These are phyloP conservation scores for Trichoderma asperellum DNA, from an alignment of 2,329 filamentous ascomycete genomes.

Conservation along the genomic window DNA sequence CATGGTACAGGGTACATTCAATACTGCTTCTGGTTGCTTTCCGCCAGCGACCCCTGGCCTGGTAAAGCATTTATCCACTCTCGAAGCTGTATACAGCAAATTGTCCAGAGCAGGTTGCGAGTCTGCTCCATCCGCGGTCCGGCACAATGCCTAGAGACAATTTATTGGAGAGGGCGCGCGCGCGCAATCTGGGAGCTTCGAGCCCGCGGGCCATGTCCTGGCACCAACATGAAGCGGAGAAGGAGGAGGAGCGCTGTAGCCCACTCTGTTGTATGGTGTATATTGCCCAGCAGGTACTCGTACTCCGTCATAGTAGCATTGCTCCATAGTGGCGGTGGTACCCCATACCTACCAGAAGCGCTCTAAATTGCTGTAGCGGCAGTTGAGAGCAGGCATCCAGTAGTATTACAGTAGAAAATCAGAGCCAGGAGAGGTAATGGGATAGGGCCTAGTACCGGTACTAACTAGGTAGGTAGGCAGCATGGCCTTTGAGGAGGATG, in stretches of 20 bases:
- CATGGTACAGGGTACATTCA: neutral
- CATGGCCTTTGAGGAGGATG: neutral
- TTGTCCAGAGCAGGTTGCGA: neutral
- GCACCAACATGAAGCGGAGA: slow-evolving; percentile 1
- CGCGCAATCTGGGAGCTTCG: neutral
- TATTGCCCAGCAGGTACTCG: neutral
- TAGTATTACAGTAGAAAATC: too few species aligned
- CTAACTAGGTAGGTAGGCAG: neutral
- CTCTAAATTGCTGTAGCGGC: neutral
- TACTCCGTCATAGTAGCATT: neutral
- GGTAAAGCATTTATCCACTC: neutral
- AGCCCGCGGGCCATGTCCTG: slow-evolving; percentile 20
- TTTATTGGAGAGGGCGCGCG: neutral
- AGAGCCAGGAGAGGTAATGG: neutral
- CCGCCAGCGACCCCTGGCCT: slow-evolving; percentile 5
- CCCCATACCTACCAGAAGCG: neutral
- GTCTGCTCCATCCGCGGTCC: neutral
- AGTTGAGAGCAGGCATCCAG: neutral
- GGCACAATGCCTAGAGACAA: neutral
- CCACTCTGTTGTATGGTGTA: slow-evolving; percentile 18
- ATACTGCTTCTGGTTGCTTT: neutral
- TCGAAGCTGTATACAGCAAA: slow-evolving; percentile 1
- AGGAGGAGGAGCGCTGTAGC: neutral
- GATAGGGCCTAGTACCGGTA: neutral
- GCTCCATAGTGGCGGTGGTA: neutral